A percentile compares a stretch with the other conserved stretches of the same genome.
phyloP scores from a whole-genome alignment of 208 protist species.

The Crithidia fasciculata region DNA sequence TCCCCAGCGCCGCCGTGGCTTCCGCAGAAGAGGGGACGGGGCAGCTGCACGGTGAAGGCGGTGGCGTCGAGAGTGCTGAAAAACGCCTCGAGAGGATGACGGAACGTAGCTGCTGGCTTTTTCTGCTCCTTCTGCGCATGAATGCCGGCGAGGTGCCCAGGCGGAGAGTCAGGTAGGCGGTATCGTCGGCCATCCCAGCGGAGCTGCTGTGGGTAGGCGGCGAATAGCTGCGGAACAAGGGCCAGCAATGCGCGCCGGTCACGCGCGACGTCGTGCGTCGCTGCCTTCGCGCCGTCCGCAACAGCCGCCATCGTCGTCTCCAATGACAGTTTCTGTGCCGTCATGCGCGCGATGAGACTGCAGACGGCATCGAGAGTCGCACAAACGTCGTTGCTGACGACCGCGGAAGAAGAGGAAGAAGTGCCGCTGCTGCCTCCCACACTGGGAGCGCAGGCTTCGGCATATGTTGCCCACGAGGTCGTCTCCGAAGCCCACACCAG shows the following conservation, averaged over 20 bases:
- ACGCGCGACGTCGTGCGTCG: background rate
- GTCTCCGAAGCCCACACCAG: constrained; percentile 39
- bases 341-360: constrained; percentile 19
- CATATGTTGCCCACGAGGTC: background rate
- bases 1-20: background rate
- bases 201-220: constrained; percentile 34
- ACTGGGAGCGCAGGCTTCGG: background rate
- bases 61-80: constrained; percentile 30
- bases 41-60: constrained; percentile 18
- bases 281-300: no score
- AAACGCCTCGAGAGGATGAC: constrained; percentile 56
- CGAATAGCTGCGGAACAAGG: constrained; percentile 33
- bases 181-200: constrained; percentile 42
- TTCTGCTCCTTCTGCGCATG: background rate
- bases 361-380: constrained; percentile 6
- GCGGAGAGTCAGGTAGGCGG: constrained; percentile 9
- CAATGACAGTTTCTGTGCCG: background rate
- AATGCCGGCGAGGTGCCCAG: no score
- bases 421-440: background rate
- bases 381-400: constrained; percentile 29
- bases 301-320: no score
- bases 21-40: constrained; percentile 16
- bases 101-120: constrained; percentile 5
- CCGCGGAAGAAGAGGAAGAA: constrained; percentile 3
- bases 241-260: constrained; percentile 8